Evolutionary conservation across 495 filamentous ascomycete species (phyloP), one percentile per base, ranked within the genome.

Genomic region (Cercophora scortea): DNA sequence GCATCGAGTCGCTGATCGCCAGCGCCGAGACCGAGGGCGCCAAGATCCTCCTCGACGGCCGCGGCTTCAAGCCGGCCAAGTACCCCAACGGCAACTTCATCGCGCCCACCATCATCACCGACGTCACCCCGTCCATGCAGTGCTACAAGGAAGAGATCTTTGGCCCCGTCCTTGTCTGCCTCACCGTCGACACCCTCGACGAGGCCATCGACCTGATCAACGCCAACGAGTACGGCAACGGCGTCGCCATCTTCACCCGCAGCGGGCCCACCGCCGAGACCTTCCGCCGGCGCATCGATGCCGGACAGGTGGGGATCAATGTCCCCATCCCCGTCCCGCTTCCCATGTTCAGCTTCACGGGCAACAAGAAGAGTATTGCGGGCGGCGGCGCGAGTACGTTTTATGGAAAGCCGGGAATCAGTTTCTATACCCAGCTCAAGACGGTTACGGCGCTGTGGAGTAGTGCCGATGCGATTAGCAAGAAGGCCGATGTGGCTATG

Each of bases 131-230:
- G 0, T 74, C 87, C 49, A 97, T 97, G 94, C 79, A 75, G 58
- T 99, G 93, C 79, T 99, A 99, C 79, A 83, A 71, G 49, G 87
- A 96, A 66, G 93, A 99, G 67, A 96, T 99, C 70, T 99, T 99
- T 65, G 93, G 93, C 4, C 93, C 93, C 2, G 93, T 99, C 32
- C 78, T 95, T 38, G 86, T 95, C 38, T 90, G 87, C 71, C 67
- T 93, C 12, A 88, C 90, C 60, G 84, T 86, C 12, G 83, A 86
- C 45, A 92, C 87, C 1, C 77, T 96, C 9, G 89, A 96, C 57
- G 89, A 90, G 44, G 80, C 82, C 4, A 73, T 86, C 56, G 75
- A 84, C 16, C 64, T 84, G 48, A 81, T 86, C 62, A 85, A 86
- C 61, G 61, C 64, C 42, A 86, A 86, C 60, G 77, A 81, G 61